Base-by-base conservation (phyloP, 208 protist species). In the Acanthamoeba divionensis region DNA sequence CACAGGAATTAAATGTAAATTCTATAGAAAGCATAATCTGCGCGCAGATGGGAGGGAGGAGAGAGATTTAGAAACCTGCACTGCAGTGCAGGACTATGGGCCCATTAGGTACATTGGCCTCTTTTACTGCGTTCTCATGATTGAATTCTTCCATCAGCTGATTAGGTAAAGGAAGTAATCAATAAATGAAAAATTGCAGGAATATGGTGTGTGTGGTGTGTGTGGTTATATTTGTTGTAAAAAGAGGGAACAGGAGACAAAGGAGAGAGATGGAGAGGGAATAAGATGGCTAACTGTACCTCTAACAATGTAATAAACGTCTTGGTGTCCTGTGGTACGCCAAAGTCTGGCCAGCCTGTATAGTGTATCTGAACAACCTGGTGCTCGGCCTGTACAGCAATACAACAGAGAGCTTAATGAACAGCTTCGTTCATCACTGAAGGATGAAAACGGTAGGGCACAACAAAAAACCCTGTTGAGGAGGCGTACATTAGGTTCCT, bases 331-430 rank as follows among this genome's bases (percentile, higher is more conserved):
- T 83, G 44, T 15, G 73, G 73, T 0, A 54, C 50, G 9, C 73
- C 73, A 83, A 83, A 83, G 50, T 83, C 73, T 8, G 73, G 73
- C 73, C 73, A 83, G 12, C 73, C 73, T 0, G 73, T 83, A 52
- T 41, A 83, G 50, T 83, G 73, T 10, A 83, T 83, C 50, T 83
- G 73, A 15, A 83, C 33, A 18, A 83, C 73, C 24, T 31, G 38
- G 29, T 52, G 73, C 66, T 77, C 66, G n/a, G n/a, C n/a, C n/a
- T n/a, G n/a, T n/a, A n/a, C n/a, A n/a, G n/a, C n/a, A n/a, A n/a
- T n/a, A n/a, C n/a, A n/a, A n/a, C n/a, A n/a, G n/a, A n/a, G n/a
- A n/a, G n/a, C n/a, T n/a, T n/a, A n/a, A n/a, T n/a, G n/a, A n/a
- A n/a, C n/a, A n/a, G n/a, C n/a, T n/a, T n/a, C n/a, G n/a, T n/a